A percentile compares a stretch with the other conserved stretches of the same genome.
Evolutionary conservation across 441 rosid genomes (phyloP).

Genomic region (Eruca vesicaria): DNA sequence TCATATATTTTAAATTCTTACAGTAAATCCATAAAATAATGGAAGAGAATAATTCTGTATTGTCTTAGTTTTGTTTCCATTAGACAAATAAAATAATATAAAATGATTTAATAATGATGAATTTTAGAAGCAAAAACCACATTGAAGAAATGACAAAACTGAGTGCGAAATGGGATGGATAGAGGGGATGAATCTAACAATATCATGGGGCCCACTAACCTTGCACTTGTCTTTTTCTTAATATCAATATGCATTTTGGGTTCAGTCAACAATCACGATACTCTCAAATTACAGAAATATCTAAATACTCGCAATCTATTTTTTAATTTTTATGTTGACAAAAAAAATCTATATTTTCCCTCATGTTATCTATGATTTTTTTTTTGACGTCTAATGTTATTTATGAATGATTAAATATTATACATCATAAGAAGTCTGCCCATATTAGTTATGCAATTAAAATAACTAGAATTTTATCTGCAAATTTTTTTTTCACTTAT

Average conservation of each 20-base stretch:
- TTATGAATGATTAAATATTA: too few species aligned
- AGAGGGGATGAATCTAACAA: slow-evolving; percentile 35
- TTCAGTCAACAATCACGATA: not conserved
- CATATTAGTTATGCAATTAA: too few species aligned
- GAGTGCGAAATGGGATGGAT: slow-evolving; percentile 27
- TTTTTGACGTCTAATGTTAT: too few species aligned
- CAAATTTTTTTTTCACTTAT: too few species aligned
- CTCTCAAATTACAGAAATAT: not conserved
- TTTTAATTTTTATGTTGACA: not conserved
- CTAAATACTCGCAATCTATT: not conserved
- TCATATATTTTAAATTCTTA: not conserved
- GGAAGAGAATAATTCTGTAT: slow-evolving; percentile 4
- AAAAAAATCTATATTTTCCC: not conserved
- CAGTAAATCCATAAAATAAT: not conserved
- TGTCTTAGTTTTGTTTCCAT: not conserved
- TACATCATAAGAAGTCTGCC: too few species aligned
- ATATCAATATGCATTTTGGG: not conserved
- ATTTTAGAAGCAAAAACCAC: not conserved
- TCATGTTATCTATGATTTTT: not conserved
- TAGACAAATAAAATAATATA: not conserved
- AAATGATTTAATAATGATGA: not conserved
- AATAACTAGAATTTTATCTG: too few species aligned
- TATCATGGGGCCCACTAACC: slow-evolving; percentile 11
- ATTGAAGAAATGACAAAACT: slow-evolving; percentile 16
- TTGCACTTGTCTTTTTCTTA: not conserved